These are phyloP conservation scores for Mimosa pudica DNA, from an alignment of 306 rosid species.

Conservation along the genomic window DNA sequence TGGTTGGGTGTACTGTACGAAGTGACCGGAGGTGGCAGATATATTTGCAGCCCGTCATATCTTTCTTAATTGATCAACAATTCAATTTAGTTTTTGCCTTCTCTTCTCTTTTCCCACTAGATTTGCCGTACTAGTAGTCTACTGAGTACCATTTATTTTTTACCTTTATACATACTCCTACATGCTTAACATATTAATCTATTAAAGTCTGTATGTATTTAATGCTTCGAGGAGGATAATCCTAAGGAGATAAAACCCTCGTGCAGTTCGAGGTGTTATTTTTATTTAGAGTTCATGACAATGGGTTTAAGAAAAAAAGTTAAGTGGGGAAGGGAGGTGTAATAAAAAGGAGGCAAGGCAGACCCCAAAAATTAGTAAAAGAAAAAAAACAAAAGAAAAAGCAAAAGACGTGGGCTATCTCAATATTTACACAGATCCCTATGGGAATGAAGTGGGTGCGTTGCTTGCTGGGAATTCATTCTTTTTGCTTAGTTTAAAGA, in stretches of 20 bases:
- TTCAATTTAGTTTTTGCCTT: slow-evolving; percentile 41
- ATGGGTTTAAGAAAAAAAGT: slow-evolving; percentile 46
- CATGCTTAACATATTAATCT: not conserved
- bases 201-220: slow-evolving; percentile 25
- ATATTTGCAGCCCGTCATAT: slow-evolving; percentile 65
- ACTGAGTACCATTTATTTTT: too few relatives aligned
- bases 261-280: slow-evolving; percentile 18
- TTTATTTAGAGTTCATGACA: slow-evolving; percentile 11
- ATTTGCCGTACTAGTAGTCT: slow-evolving; percentile 15
- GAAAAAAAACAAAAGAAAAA: not conserved
- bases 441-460: slow-evolving; percentile 81
- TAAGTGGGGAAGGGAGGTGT: not conserved
- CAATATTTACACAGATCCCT: slow-evolving; percentile 88
- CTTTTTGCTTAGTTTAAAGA: slow-evolving; percentile 83
- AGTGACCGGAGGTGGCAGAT: slow-evolving; percentile 74
- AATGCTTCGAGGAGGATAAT: slow-evolving; percentile 1
- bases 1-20: slow-evolving; percentile 54
- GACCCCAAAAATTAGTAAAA: not conserved
- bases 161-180: not conserved
- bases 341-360: not conserved
- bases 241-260: not conserved
- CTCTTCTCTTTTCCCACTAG: slow-evolving; percentile 22
- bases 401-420: slow-evolving; percentile 63
- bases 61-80: slow-evolving; percentile 36
- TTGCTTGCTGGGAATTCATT: slow-evolving; percentile 63